Evolutionary conservation across 805 yeast species (phyloP).

Genomic region (Debaryomyces hansenii): DNA sequence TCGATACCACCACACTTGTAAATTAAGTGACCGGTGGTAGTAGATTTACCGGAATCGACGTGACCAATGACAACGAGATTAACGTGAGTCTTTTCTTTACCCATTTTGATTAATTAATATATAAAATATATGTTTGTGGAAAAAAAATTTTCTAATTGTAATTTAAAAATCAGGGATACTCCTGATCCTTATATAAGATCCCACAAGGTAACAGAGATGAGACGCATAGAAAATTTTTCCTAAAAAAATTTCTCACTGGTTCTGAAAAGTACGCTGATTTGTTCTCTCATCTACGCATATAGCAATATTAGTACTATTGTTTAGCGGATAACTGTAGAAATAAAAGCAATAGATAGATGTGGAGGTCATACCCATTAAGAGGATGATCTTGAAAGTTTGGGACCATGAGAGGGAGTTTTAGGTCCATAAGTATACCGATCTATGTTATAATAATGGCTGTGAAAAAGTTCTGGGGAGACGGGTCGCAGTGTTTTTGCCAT

Average conservation of each 20-base stretch:
- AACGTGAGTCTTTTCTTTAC: constrained; percentile 96
- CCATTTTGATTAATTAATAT: constrained; percentile 41
- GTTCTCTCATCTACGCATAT: not conserved
- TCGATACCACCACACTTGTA: constrained; percentile 99
- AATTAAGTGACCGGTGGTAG: constrained; percentile 99
- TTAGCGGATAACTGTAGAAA: not conserved
- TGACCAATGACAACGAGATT: constrained; percentile 99
- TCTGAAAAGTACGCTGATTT: constrained; percentile 7
- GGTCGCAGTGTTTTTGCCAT: too few species aligned
- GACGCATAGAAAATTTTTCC: constrained; percentile 9
- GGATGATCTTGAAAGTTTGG: too few species aligned
- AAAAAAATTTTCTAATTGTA: not conserved
- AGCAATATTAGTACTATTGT: not conserved
- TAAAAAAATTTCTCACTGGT: constrained; percentile 3
- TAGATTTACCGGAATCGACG: constrained; percentile 94
- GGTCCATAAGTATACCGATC: too few species aligned
- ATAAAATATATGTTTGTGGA: not conserved
- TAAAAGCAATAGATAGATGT: too few species aligned
- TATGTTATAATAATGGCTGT: too few species aligned
- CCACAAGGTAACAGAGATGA: constrained; percentile 6
- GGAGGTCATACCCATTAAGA: too few species aligned
- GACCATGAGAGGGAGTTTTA: too few species aligned
- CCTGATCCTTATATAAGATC: constrained; percentile 3
- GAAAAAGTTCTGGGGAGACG: too few species aligned
- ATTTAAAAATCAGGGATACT: not conserved